Conservation (phyloP, 2,329 filamentous ascomycete species). For the Epichloe bromicola region DNA sequence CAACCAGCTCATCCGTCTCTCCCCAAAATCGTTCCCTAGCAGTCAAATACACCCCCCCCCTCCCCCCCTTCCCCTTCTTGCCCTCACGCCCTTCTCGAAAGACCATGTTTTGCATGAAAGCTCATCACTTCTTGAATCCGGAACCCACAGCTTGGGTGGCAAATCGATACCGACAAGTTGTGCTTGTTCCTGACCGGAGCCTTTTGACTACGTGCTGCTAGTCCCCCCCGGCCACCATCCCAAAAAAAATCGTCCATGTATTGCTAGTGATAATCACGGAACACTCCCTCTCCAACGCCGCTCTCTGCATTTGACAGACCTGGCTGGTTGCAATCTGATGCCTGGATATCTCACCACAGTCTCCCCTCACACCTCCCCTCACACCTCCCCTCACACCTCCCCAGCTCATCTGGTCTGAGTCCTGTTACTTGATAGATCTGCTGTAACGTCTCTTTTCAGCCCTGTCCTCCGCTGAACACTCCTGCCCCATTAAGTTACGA, state of each 20-base stretch:
- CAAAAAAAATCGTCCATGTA: not conserved
- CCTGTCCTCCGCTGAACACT: not conserved
- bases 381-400: not conserved
- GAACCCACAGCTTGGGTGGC: not conserved
- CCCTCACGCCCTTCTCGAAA: not conserved
- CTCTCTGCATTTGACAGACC: not conserved
- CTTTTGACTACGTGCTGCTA: constrained; percentile 1
- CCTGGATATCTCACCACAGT: not conserved
- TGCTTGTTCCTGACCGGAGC: not conserved
- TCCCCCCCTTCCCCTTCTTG: not conserved
- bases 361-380: not conserved
- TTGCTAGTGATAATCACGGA: not conserved
- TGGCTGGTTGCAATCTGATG: not conserved
- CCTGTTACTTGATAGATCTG: not conserved
- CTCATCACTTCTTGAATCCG: not conserved
- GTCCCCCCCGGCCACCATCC: not conserved
- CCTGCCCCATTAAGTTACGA: not conserved
- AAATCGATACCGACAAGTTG: not conserved
- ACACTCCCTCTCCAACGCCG: not conserved
- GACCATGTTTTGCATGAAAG: not conserved
- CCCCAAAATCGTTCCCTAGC: not conserved
- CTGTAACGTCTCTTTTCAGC: not conserved
- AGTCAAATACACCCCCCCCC: not conserved
- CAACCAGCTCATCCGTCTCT: not conserved
- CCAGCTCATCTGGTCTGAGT: not conserved